Conservation (phyloP, 495 filamentous ascomycete genomes). For the Aspergillus sclerotioniger region DNA sequence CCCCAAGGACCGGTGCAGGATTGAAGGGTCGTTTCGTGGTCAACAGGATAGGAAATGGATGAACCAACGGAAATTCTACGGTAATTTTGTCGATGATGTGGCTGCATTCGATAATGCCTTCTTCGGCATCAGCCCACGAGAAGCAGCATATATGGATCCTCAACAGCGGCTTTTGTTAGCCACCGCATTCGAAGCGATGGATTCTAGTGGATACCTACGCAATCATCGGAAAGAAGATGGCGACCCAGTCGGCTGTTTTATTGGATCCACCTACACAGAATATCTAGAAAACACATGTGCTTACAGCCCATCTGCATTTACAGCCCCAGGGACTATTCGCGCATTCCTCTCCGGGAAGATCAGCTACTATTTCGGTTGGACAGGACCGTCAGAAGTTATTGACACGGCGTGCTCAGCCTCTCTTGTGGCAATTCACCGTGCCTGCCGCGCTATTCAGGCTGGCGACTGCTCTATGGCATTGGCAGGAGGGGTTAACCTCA, state of each 20-base stretch:
- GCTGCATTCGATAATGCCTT: conserved; percentile 45
- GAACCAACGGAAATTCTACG: neutral
- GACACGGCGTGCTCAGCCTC: conserved; percentile 42
- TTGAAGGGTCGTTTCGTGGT: neutral
- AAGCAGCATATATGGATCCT: conserved; percentile 47
- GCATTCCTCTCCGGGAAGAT: conserved; percentile 30
- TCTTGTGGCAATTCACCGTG: conserved; percentile 23
- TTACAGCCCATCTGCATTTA: conserved; percentile 32
- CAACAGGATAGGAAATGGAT: neutral
- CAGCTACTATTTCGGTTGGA: conserved; percentile 40
- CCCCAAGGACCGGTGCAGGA: neutral
- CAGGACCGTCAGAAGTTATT: conserved; percentile 31
- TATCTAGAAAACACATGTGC: conserved; percentile 28
- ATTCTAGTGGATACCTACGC: conserved; percentile 32
- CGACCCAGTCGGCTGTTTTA: conserved; percentile 31
- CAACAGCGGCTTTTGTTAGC: conserved; percentile 47
- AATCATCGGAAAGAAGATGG: conserved; percentile 15
- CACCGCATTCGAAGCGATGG: conserved; percentile 40
- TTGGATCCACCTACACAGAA: conserved; percentile 28
- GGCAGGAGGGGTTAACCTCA: conserved; percentile 30
- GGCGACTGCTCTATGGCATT: conserved; percentile 19
- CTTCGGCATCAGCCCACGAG: conserved; percentile 40
- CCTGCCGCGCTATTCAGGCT: conserved; percentile 11
- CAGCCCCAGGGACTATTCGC: conserved; percentile 27
- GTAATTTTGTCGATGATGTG: conserved; percentile 28